These are phyloP conservation scores for Begonia masoniana DNA, from an alignment of 306 rosid species.

Conservation along the genomic window DNA sequence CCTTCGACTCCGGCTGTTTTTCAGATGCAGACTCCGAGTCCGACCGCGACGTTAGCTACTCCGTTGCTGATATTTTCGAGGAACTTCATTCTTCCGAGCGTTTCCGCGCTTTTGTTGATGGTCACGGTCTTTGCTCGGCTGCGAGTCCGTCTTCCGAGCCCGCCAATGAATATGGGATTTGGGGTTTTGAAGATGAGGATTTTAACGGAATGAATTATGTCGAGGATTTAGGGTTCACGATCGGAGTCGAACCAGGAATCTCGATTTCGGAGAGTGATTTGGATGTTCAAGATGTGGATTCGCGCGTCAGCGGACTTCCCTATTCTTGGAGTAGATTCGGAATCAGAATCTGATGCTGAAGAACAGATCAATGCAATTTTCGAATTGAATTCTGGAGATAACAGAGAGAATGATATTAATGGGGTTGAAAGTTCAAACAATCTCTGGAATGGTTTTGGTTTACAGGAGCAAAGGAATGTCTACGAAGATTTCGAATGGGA, in stretches of 20 bases:
- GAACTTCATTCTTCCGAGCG: slow-evolving; percentile 16
- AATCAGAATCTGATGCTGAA: slow-evolving; percentile 40
- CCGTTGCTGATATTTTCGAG: slow-evolving; percentile 69
- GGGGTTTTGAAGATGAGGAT: slow-evolving; percentile 18
- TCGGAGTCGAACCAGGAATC: slow-evolving; percentile 18
- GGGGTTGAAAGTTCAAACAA: slow-evolving; percentile 34
- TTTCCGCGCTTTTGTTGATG: not conserved
- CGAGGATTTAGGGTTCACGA: slow-evolving; percentile 18
- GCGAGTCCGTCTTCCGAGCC: slow-evolving; percentile 28
- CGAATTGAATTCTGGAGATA: slow-evolving; percentile 14
- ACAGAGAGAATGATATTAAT: slow-evolving; percentile 18
- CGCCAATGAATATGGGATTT: slow-evolving; percentile 15
- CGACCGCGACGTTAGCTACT: slow-evolving; percentile 38
- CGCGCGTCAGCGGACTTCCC: slow-evolving; percentile 33
- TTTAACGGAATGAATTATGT: slow-evolving; percentile 13
- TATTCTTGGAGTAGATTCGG: slow-evolving; percentile 43
- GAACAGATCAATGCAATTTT: slow-evolving; percentile 16
- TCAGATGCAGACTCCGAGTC: slow-evolving; percentile 51
- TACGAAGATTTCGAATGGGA: slow-evolving; percentile 54
- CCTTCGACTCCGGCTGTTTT: slow-evolving; percentile 21
- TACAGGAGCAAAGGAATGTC: slow-evolving; percentile 46
- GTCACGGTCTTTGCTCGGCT: slow-evolving; percentile 10
- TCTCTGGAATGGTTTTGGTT: slow-evolving; percentile 40
- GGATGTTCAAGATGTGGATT: slow-evolving; percentile 13
- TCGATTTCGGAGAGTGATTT: slow-evolving; percentile 15